Evolutionary conservation across 345 rosid genomes (phyloP), one percentile per base, ranked within the genome.

Genomic region (Euphorbia tirucalli): DNA sequence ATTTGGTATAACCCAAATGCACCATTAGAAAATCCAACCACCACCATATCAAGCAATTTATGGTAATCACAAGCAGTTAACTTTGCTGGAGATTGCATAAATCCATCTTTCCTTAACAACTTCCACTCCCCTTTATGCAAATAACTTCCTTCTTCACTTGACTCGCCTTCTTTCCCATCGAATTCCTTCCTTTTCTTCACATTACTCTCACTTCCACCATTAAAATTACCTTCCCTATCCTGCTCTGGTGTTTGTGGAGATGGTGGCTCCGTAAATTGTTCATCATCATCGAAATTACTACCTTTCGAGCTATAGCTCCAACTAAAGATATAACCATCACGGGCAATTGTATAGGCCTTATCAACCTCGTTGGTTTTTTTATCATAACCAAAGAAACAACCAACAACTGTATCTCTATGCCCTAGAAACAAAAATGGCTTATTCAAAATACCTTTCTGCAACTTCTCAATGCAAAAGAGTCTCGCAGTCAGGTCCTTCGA

Each of bases 1-100:
- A 95, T 95, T 78, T 95, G 94, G 52, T 95, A 95, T 75, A 90
- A 81, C 74, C 99, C 96, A 27, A 90, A 95, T 58, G 87, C 94
- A 55, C 99, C 99, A 77, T 88, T 89, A 0, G 96, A 88, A 81
- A 89, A 89, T n/a, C 98, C 96, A 61, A 87, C 98, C 59, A 92
- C 97, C 61, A 90, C 76, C 85, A 90, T 87, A 69, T 95, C 93
- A 54, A 95, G 88, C 61, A 83, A 91, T 80, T 72, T 83, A 74
- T 95, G 99, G 80, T 92, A 90, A 76, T 90, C 93, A 49, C 96
- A 92, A 0, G 97, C 88, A 8, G 93, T 81, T 74, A 95, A 70
- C 74, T 87, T 88, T 0, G 98, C 91, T 0, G 81, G 78, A 13
- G 79, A 83, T 79, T 95, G 99, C 80, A 77, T 79, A 80, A 84